Base-by-base conservation (phyloP, 345 rosid species). In the Citrus cavaleriei region DNA sequence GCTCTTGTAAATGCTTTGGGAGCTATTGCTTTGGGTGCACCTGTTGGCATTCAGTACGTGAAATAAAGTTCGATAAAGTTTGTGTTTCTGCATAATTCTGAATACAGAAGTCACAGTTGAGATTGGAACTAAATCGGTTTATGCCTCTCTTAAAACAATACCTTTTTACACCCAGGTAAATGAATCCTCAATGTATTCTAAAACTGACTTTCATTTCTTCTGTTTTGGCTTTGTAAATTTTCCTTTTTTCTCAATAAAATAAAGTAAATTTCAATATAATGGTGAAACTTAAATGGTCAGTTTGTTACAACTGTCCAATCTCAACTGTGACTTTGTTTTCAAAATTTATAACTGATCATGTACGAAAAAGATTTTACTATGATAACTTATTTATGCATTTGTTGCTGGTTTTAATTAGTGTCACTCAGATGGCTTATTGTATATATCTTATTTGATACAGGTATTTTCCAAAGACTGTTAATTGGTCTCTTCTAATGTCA, bases 401-500 rank as follows among this genome's bases (percentile, higher is more conserved):
- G 25, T 74, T 16, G 25, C 32, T 74, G 5, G 38, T 28, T 74
- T 42, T 76, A 68, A 19, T 59, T 54, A 25, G 2, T 69, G 25
- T 68, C 55, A 73, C 69, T 49, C 58, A 27, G 67, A 22, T 75
- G 74, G 76, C 82, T 77, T 38, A 79, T 77, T n/a, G 35, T 13
- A 28, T 54, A 74, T 81, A 35, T 81, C 58, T 68, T 46, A 24
- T 72, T 82, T 73, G 76, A 54, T 46, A 81, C 84, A 95, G 98
- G 84, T 88, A 85, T 83, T 78, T 92, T 28, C 73, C 72, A 42
- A 92, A 77, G 85, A 93, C 96, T 32, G 40, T 91, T 76, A 78
- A 84, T 72, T 92, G 96, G 97, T 90, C 97, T 34, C 85, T 94
- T 77, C 81, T 93, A 74, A 93, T 92, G 95, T 93, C 99, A 46